Evolutionary conservation across 495 filamentous ascomycete species (phyloP), one percentile per base, ranked within the genome.

Genomic region (Gamarada debralockiae): DNA sequence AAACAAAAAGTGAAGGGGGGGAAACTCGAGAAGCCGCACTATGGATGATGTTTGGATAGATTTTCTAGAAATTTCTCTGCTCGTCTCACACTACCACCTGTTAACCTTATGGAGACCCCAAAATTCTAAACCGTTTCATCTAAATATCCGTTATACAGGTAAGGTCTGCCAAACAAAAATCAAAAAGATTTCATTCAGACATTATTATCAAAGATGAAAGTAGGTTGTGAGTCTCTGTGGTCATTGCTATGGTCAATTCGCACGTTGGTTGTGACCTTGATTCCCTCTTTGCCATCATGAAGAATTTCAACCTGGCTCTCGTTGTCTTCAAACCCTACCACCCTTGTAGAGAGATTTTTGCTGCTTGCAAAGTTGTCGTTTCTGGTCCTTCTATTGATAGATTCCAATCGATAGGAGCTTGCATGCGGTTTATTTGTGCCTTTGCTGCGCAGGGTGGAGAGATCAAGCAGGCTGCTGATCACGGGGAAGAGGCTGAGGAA

Each of bases 401-500:
- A 40, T 8, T 17, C 37, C 6, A 40, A 17, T 17, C 15, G 37
- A 40, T 40, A 40, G 1, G 41, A 44, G 41, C 21, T 21, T 8
- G 10, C 18, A 24, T 3, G 9, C 1, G 38, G 17, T 44, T 9
- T 15, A 18, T 6, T 24, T 9, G 41, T 8, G 17, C 12, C 7
- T 21, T 44, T 44, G 15, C 6, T 18, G 17, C 9, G n/a, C n/a
- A n/a, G 41, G 41, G 17, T 44, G 18, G 61, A 59, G 37, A 62
- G 47, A 2, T 56, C 55, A 15, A 64, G 61, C 8, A 51, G 21
- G 34, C 51, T 43, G 50, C 46, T 56, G 20, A 67, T 52, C 4
- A 47, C 38, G 1, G 65, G 62, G 33, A 61, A 61, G 40, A 58
- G 53, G 2, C 52, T 27, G 6, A 53, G 42, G 1, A 65, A 52